These are phyloP conservation scores for Cokeromyces recurvatus DNA, from an alignment of 371 early-diverging fungal species.

Conservation along the genomic window DNA sequence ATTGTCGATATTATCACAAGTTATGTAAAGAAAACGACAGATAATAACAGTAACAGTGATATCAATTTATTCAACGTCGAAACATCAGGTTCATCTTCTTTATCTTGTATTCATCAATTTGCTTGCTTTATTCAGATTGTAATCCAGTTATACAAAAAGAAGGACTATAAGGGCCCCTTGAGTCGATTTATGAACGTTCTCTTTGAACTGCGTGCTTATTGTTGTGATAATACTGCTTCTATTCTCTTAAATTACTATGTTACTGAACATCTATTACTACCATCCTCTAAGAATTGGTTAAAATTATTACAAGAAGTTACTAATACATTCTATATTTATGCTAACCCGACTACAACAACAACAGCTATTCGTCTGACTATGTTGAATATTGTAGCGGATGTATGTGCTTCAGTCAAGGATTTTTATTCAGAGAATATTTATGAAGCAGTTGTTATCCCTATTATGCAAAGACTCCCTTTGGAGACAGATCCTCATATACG, in stretches of 20 bases:
- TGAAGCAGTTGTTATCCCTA: constrained; percentile 50
- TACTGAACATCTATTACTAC: constrained; percentile 55
- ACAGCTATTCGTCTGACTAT: constrained; percentile 41
- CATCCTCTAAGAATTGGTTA: constrained; percentile 63
- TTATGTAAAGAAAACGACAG: constrained; percentile 18
- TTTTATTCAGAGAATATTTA: constrained; percentile 51
- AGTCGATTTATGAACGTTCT: constrained; percentile 55
- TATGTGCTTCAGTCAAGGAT: constrained; percentile 54
- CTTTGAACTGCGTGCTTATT: constrained; percentile 48
- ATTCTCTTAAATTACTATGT: constrained; percentile 58
- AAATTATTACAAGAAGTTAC: constrained; percentile 49
- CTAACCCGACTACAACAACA: constrained; percentile 12
- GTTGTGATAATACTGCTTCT: constrained; percentile 53
- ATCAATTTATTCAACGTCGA: constrained; percentile 7
- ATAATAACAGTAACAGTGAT: constrained; percentile 15
- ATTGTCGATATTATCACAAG: constrained; percentile 27
- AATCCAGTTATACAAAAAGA: constrained; percentile 12
- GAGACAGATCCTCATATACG: constrained; percentile 52
- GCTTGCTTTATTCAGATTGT: constrained; percentile 24
- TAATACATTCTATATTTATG: constrained; percentile 52
- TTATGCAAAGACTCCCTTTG: constrained; percentile 45
- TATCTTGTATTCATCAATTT: constrained; percentile 18
- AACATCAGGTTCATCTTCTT: neutral
- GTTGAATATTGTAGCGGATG: constrained; percentile 50
- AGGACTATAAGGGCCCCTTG: constrained; percentile 37